These are phyloP conservation scores for Coemansia sp. DNA, from an alignment of 192 early-diverging fungal genomes.

Conservation along the genomic window DNA sequence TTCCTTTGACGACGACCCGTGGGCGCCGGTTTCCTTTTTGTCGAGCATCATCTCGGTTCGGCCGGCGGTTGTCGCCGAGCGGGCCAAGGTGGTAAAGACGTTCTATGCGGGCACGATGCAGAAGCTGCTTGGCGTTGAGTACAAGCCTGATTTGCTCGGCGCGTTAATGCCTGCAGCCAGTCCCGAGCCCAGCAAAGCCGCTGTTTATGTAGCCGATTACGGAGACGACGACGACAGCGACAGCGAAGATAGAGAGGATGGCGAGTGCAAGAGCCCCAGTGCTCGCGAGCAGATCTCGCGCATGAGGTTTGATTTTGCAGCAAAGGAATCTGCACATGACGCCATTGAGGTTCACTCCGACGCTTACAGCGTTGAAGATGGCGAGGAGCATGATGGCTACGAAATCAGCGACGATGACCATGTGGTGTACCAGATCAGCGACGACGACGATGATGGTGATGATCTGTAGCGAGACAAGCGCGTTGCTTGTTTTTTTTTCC, in stretches of 20 bases:
- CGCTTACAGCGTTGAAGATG: background rate
- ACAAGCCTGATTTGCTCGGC: constrained; percentile 39
- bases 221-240: background rate
- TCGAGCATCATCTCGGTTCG: constrained; percentile 40
- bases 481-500: background rate
- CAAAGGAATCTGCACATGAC: background rate
- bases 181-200: background rate
- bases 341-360: background rate
- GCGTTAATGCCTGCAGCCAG: background rate
- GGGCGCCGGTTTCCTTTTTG: constrained; percentile 47
- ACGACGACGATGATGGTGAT: background rate
- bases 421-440: background rate
- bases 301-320: constrained; percentile 34
- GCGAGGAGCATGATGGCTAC: background rate
- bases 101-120: constrained; percentile 45
- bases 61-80: constrained; percentile 13
- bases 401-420: background rate
- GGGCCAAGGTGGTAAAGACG: constrained; percentile 14
- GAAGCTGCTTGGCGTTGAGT: constrained; percentile 27
- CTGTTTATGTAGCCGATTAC: background rate
- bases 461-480: background rate
- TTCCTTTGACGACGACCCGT: constrained; percentile 32
- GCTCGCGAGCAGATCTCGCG: constrained; percentile 24
- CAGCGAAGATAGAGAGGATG: background rate
- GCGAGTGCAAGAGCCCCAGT: background rate